Evolutionary conservation across 106 monocot genomes (phyloP), one percentile per base, ranked within the genome.

Genomic region (Allium fistulosum): DNA sequence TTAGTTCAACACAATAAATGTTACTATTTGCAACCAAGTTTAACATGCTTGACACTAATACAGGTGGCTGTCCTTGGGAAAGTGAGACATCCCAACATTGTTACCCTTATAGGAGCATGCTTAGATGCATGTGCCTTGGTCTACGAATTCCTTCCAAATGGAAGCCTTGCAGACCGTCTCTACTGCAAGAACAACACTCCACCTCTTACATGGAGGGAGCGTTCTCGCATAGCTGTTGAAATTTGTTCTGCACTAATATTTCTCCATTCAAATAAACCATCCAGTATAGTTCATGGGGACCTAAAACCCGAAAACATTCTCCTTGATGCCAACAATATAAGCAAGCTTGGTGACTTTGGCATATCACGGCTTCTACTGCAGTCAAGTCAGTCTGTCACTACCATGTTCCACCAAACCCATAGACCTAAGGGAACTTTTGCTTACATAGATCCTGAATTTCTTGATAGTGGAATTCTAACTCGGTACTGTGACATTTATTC

Each of bases 41-140:
- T 37, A 37, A 37, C 37, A 37, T 37, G 37, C 5, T 37, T 1
- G 37, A 37, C 37, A 37, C 37, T 51, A 52, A 11, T 77, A 48
- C 60, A 84, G 84, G 76, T 84, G 66, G 37, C 65, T 58, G 58
- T 84, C 59, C 80, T 84, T 5, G 80, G 70, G 52, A 76, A 59
- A 17, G 77, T 74, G n/a, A 69, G 84, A 69, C 84, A 84, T 51
- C 84, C 80, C 56, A 84, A 84, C 67, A 73, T 84, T 28, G 84
- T 84, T 15, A 84, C 70, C 49, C 80, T 84, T 26, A 74, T 84
- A n/a, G 84, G 84, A 59, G 65, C 69, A 28, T 84, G 84, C 62
- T 51, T 66, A 14, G 77, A 84, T 71, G 65, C 59, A 7, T 70
- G 61, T 7, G 74, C 74, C 9, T 76, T 84, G 0, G 63, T 84